These are phyloP conservation scores for Sicyos edulis DNA, from an alignment of 306 rosid genomes.

Conservation along the genomic window DNA sequence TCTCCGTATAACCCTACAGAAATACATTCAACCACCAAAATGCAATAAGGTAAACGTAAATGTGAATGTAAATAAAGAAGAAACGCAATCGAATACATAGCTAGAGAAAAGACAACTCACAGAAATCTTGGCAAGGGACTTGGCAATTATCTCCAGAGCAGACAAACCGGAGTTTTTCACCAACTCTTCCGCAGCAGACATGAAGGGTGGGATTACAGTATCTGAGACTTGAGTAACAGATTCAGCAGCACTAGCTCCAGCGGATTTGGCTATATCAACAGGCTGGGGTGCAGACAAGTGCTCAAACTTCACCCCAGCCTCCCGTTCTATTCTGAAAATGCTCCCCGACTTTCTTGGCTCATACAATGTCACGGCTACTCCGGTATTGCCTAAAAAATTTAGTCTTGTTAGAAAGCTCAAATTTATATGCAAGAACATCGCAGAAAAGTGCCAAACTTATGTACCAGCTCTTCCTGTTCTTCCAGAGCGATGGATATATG, in stretches of 20 bases:
- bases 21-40: neutral
- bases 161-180: constrained; percentile 60
- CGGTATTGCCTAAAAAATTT: constrained; percentile 52
- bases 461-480: constrained; percentile 97
- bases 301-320: constrained; percentile 83
- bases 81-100: neutral
- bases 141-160: constrained; percentile 70
- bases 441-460: neutral
- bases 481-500: constrained; percentile 94
- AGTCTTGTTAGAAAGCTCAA: neutral
- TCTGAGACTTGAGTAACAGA: constrained; percentile 54
- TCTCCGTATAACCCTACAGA: constrained; percentile 72
- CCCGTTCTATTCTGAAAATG: constrained; percentile 62
- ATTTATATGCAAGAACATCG: neutral
- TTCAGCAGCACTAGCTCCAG: constrained; percentile 61
- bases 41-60: neutral
- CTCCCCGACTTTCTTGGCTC: constrained; percentile 61
- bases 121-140: constrained; percentile 90
- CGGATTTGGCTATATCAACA: constrained; percentile 72
- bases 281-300: constrained; percentile 78
- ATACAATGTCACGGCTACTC: constrained; percentile 83
- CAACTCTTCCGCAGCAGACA: constrained; percentile 74
- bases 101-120: constrained; percentile 36
- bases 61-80: neutral
- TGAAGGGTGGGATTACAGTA: constrained; percentile 83